phyloP scores from a whole-genome alignment of 176 grass and related monocot genomes.

The Alopecurus myosuroides region DNA sequence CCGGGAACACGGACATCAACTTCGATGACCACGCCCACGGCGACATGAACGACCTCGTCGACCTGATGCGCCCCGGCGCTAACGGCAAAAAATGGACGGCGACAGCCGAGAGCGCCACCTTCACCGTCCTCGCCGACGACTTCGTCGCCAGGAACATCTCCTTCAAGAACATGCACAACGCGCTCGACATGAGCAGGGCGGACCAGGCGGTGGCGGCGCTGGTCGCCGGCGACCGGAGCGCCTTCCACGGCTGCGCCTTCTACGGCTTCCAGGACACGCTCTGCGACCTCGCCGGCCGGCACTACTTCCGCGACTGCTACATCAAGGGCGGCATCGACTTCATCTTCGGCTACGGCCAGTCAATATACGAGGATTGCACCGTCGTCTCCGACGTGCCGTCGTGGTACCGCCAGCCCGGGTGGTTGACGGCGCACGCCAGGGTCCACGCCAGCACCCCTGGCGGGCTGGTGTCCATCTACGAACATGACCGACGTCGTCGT shows the following conservation, averaged over 20 bases:
- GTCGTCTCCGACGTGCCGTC: conserved; percentile 13
- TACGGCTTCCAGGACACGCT: conserved; percentile 68
- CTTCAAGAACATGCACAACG: conserved; percentile 42
- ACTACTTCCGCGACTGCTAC: too few species aligned
- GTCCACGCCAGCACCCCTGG: neutral
- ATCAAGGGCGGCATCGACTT: too few species aligned
- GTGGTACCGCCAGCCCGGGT: conserved; percentile 5
- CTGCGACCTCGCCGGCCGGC: conserved; percentile 33
- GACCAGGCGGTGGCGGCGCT: conserved; percentile 58
- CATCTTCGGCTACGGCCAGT: too few species aligned
- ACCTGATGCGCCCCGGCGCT: neutral
- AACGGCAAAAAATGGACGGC: neutral
- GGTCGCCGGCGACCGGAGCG: conserved; percentile 47
- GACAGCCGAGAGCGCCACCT: conserved; percentile 44
- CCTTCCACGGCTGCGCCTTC: conserved; percentile 72
- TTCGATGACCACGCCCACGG: neutral
- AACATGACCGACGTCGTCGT: conserved; percentile 31
- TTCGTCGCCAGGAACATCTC: conserved; percentile 50
- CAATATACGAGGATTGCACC: neutral
- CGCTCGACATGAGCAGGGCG: neutral
- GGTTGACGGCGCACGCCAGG: conserved; percentile 49
- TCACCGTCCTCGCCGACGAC: conserved; percentile 52
- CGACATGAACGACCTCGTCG: neutral
- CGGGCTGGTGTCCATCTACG: conserved; percentile 62
- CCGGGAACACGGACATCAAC: neutral